Conservation (phyloP, 306 rosid species). For the Prinsepia uniflora region DNA sequence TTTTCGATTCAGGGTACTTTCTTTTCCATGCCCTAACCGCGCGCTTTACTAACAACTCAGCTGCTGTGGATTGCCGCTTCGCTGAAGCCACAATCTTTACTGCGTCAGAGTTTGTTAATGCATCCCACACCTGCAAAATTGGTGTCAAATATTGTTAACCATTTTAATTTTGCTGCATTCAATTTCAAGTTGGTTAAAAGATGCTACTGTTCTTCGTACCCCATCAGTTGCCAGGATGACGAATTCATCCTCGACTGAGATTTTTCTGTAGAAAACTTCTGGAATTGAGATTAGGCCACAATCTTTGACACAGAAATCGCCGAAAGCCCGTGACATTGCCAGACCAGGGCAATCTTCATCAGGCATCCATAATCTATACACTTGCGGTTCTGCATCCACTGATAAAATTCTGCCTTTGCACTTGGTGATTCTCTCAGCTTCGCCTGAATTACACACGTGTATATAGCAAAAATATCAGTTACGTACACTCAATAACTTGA, state of each 20-base stretch:
- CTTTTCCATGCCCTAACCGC: slow-evolving; percentile 66
- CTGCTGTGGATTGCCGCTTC: slow-evolving; percentile 55
- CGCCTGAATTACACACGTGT: slow-evolving; percentile 45
- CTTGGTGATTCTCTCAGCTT: slow-evolving; percentile 63
- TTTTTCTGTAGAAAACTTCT: slow-evolving; percentile 54
- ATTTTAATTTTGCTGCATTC: background rate
- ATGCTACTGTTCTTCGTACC: slow-evolving; percentile 34
- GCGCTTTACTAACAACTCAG: slow-evolving; percentile 51
- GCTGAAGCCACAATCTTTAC: slow-evolving; percentile 69
- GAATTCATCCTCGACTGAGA: slow-evolving; percentile 62
- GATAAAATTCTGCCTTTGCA: slow-evolving; percentile 76
- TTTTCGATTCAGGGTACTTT: slow-evolving; percentile 52
- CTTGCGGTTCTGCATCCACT: slow-evolving; percentile 67
- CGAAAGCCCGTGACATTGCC: slow-evolving; percentile 94
- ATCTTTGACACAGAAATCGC: slow-evolving; percentile 91
- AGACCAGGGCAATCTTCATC: slow-evolving; percentile 89
- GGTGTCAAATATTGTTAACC: background rate
- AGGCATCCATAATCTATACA: slow-evolving; percentile 90
- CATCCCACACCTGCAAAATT: slow-evolving; percentile 83
- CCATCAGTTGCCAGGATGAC: slow-evolving; percentile 90
- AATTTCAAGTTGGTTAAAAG: background rate
- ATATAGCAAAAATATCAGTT: background rate
- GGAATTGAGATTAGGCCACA: slow-evolving; percentile 81
- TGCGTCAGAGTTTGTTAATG: slow-evolving; percentile 64
- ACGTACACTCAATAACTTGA: background rate